Evolutionary conservation across 2,329 filamentous ascomycete genomes (phyloP), one percentile per base, ranked within the genome.

Genomic region (Diaporthe sp.): DNA sequence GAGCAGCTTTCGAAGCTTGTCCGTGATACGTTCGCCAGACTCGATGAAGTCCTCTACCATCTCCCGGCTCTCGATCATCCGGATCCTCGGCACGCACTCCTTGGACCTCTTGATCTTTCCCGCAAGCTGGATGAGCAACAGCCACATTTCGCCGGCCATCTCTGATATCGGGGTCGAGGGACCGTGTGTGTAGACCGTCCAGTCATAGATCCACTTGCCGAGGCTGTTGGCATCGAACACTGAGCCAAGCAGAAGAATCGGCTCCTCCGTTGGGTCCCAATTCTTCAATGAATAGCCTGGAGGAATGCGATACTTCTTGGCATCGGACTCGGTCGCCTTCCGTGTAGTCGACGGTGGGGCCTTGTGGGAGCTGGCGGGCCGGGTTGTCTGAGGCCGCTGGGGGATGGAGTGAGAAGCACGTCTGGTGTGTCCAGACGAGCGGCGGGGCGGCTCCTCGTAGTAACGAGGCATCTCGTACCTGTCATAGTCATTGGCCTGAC

Each of bases 171-270:
- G 94, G 15, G 94, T 95, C 54, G 91, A 90, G 19, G 95, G 91
- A 50, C 95, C 95, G 78, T 97, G 92, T 82, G 93, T 92, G 86
- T 95, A 98, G 77, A 98, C 95, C 25, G 97, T 98, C 97, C 97
- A 99, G 88, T 98, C 97, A 85, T 98, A 99, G 81, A 99, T 97
- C 97, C 97, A 99, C 86, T 98, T 98, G 81, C 97, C 97, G 40
- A 99, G 89, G 35, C 95, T 98, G 89, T 98, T 98, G 81, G 96
- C 95, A 82, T 98, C 97, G 81, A 98, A 98, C 73, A 98, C 97
- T 82, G 95, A 97, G 68, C 97, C 97, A 30, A 98, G 89, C 35
- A 99, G 90, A 82, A 98, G 92, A 82, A 99, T 98, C 69, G 97
- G 97, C 79, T 95, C 92, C 87, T 98, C 96, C 38, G 91, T 92